Evolutionary conservation across 192 early-diverging fungal genomes (phyloP).

Genomic region (Coemansia asiatica): DNA sequence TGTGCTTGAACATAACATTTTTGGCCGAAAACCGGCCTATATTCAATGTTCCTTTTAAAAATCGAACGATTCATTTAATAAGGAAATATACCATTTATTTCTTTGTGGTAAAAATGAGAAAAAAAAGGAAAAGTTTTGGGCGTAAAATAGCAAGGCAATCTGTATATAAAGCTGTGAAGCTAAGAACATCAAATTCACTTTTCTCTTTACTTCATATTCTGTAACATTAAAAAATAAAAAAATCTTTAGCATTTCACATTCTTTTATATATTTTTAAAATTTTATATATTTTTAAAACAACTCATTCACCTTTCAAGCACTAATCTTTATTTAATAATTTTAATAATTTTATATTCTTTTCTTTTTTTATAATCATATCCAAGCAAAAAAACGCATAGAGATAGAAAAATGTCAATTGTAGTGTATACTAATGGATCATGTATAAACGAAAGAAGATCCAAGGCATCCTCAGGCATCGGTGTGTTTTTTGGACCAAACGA

Average conservation of each 20-base stretch:
- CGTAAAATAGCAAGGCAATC: neutral
- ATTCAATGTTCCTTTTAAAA: neutral
- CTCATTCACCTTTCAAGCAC: neutral
- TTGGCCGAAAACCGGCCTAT: neutral
- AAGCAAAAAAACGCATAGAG: neutral
- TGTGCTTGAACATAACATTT: neutral
- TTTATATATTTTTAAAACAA: neutral
- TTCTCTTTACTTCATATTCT: too few relatives aligned
- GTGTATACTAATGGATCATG: slow-evolving; percentile 78
- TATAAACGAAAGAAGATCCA: slow-evolving; percentile 58
- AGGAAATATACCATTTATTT: neutral
- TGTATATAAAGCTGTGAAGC: too few relatives aligned
- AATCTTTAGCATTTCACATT: neutral
- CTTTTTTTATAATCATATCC: too few relatives aligned
- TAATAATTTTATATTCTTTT: too few relatives aligned
- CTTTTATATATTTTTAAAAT: neutral
- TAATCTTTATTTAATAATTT: too few relatives aligned
- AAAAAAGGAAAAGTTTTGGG: too few relatives aligned
- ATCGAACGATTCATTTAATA: neutral
- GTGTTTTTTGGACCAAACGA: slow-evolving; percentile 17
- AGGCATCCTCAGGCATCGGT: slow-evolving; percentile 12
- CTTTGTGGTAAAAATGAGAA: neutral
- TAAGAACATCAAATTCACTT: too few relatives aligned
- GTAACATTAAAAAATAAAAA: too few relatives aligned
- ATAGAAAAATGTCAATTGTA: slow-evolving; percentile 9